These are phyloP conservation scores for Cercospora berteroae DNA, from an alignment of 2,329 filamentous ascomycete species.

Conservation along the genomic window DNA sequence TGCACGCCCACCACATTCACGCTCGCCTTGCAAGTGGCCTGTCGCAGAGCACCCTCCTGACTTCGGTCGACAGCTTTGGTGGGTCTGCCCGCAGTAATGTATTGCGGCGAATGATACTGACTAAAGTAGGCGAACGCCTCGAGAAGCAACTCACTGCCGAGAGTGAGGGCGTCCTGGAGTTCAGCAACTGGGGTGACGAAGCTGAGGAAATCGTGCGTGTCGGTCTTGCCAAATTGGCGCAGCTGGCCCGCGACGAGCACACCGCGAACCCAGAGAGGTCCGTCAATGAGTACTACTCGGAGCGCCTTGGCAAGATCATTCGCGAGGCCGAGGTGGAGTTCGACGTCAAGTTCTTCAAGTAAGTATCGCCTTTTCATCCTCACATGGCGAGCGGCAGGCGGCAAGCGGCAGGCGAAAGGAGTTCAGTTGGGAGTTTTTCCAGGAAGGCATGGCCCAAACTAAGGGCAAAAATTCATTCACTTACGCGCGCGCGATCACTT, in stretches of 20 bases:
- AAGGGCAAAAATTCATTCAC: not conserved
- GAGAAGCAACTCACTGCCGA: not conserved
- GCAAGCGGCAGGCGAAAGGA: not conserved
- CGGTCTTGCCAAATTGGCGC: conserved; percentile 34
- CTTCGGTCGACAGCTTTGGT: not conserved
- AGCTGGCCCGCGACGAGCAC: conserved; percentile 36
- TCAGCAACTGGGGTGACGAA: conserved; percentile 34
- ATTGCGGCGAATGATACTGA: conserved; percentile 4
- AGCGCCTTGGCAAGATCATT: conserved; percentile 31
- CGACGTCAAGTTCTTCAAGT: conserved; percentile 24
- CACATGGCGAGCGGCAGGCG: not conserved
- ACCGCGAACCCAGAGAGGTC: conserved; percentile 27
- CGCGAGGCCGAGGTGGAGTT: conserved; percentile 29
- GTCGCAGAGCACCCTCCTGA: not conserved
- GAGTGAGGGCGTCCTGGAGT: conserved; percentile 26
- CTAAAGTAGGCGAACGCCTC: conserved; percentile 1
- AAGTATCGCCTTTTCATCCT: not conserved
- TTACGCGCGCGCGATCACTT: not conserved
- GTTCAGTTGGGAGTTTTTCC: not conserved
- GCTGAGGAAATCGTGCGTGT: conserved; percentile 34
- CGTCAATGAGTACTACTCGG: conserved; percentile 34
- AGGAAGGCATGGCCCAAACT: not conserved
- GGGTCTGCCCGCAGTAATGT: not conserved
- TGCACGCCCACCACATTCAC: conserved; percentile 5
- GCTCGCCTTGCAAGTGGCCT: conserved; percentile 1